Base-by-base conservation (phyloP, 2,329 filamentous ascomycete species). In the Fusarium cyanostomum region DNA sequence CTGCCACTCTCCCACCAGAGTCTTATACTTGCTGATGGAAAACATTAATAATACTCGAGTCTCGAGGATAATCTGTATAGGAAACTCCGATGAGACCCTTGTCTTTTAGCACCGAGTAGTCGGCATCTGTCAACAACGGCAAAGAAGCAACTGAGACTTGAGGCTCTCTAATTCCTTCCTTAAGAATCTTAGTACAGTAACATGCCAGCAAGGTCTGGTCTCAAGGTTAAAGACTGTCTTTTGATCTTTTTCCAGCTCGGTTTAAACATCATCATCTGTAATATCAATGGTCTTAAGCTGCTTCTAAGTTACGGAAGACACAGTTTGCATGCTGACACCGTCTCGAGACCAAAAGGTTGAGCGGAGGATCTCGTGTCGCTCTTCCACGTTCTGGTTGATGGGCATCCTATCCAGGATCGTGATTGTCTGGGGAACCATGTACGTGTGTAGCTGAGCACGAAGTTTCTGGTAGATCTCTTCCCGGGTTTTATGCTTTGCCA, bases 41-140 rank as follows among this genome's bases (percentile, higher is more conserved):
- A 3, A 73, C 33, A 18, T 72, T 67, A 15, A 70, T 41, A 0
- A 72, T 18, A 42, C 63, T 71, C 2, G 58, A 62, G 0, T 71
- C 55, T 4, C 55, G 57, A 15, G 64, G 62, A 11, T 41, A 41
- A 4, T 41, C 38, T 6, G 21, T 27, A 26, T 27, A 8, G 4
- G 26, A 26, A 13, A 68, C 38, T 5, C 61, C 24, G 9, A 69
- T n/a, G 1, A 72, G 39, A 0, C 68, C 66, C 54, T 63, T 54
- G 5, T 30, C 13, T 3, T 65, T 39, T 2, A 71, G 59, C 8
- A 37, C 30, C 16, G 30, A 24, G 7, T 51, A 28, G 8, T 38
- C 42, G 0, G 24, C 24, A 1, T 52, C 45, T 1, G 44, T 55
- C 10, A 61, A 26, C 13, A 65, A 35, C 13, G 51, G 41, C 18